Evolutionary conservation across 768 basidiomycete species (phyloP), one percentile per base, ranked within the genome.

Genomic region (Leccinum truebloodii): DNA sequence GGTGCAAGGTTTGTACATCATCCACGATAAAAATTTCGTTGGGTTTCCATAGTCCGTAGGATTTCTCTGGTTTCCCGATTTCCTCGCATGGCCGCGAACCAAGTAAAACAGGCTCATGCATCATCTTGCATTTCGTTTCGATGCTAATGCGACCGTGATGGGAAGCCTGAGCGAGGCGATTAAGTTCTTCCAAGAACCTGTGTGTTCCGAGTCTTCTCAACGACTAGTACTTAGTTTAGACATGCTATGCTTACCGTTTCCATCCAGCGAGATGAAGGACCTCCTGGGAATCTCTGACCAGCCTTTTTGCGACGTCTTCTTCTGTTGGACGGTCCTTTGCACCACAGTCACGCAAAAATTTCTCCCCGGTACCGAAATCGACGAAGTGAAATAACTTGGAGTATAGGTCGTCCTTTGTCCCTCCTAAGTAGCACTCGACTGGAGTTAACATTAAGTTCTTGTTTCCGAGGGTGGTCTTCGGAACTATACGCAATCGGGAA

Each of bases 261-360:
- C 88, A 86, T 16, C 83, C 85, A 2, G 90, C 82, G 4, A 90
- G 74, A 18, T 84, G 72, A 62, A 87, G 89, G 70, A 95, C 92
- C 60, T 80, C 75, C 30, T 76, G 76, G 8, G 91, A 89, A 70
- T 92, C 78, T 3, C 77, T 76, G 13, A 94, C 70, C 37, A 94
- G 72, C 56, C 85, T 86, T 54, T 80, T 80, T 0, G 85, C 87
- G 50, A 93, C 79, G 70, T 94, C 92, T 59, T 92, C 87, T 4
- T 91, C 83, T 50, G 84, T 91, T 3, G 95, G 95, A 67, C 92
- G 90, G 28, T 84, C 84, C 66, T 85, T 88, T 20, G 94, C 90
- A 5, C 94, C 94, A 65, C 92, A 92, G 5, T 88, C 87, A 54
- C 80, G 81, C 39, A 98, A 78, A 74, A 98, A 97, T 67, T 93